These are phyloP conservation scores for Fusarium sacchari DNA, from an alignment of 2,329 filamentous ascomycete genomes.

Conservation along the genomic window DNA sequence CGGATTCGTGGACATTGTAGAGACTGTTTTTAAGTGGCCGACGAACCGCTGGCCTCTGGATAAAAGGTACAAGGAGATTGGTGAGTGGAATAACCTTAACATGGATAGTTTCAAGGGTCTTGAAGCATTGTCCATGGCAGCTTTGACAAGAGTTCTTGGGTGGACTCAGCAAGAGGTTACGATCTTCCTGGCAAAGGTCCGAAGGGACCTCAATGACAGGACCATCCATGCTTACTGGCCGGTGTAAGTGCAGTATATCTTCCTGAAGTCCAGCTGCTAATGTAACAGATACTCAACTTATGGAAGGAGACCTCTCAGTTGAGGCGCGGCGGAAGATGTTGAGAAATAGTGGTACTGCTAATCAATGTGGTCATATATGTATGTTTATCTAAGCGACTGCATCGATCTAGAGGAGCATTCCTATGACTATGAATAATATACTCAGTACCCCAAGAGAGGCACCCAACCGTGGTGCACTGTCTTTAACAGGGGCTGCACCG, in stretches of 20 bases:
- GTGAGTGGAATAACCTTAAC: slow-evolving; percentile 22
- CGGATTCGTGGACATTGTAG: slow-evolving; percentile 24
- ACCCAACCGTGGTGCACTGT: background rate
- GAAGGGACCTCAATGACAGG: slow-evolving; percentile 24
- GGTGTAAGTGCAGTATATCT: background rate
- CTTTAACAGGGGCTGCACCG: background rate
- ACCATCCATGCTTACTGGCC: slow-evolving; percentile 36
- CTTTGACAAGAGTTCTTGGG: slow-evolving; percentile 9
- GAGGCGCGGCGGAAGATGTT: fast-evolving
- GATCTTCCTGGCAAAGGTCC: slow-evolving; percentile 18
- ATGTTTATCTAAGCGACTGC: background rate
- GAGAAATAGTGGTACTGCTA: background rate
- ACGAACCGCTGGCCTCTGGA: slow-evolving; percentile 27
- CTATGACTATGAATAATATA: background rate
- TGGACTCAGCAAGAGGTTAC: slow-evolving; percentile 24
- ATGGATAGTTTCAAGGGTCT: slow-evolving; percentile 24
- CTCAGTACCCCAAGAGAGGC: background rate
- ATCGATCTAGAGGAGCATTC: background rate
- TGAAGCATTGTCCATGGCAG: slow-evolving; percentile 24
- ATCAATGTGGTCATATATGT: background rate
- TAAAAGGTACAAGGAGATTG: slow-evolving; percentile 31
- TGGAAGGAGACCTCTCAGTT: background rate
- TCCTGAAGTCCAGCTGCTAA: background rate
- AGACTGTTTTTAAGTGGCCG: slow-evolving; percentile 34
- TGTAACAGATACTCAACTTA: slow-evolving; percentile 22